Evolutionary conservation across 805 yeast genomes (phyloP).

Genomic region (Teunomyces aglyptinius): DNA sequence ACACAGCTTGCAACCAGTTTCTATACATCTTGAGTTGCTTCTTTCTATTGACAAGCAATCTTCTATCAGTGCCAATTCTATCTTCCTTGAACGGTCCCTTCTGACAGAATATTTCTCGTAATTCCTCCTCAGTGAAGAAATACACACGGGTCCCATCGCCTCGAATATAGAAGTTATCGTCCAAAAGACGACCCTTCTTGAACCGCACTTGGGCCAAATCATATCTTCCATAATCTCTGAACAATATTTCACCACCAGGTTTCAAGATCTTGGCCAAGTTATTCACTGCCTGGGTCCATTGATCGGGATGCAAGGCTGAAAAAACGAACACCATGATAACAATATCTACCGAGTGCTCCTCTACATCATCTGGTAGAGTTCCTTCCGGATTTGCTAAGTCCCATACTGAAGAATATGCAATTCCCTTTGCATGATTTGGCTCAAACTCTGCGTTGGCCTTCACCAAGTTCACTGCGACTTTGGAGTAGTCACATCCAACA

Average conservation of each 20-base stretch:
- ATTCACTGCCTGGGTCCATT: constrained; percentile 79
- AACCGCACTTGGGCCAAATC: constrained; percentile 94
- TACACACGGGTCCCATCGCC: constrained; percentile 98
- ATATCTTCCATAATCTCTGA: constrained; percentile 93
- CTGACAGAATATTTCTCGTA: constrained; percentile 61
- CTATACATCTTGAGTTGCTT: constrained; percentile 93
- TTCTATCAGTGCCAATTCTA: constrained; percentile 83
- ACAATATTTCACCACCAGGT: constrained; percentile 88
- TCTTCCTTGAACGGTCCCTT: constrained; percentile 58
- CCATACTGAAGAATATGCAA: constrained; percentile 89
- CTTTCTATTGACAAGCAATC: constrained; percentile 88
- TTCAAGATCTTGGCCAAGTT: constrained; percentile 73
- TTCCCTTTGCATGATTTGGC: constrained; percentile 41
- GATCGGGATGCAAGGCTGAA: constrained; percentile 86
- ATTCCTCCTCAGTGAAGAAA: constrained; percentile 93
- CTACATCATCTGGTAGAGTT: constrained; percentile 78
- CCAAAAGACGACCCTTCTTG: constrained; percentile 81
- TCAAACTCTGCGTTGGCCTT: constrained; percentile 60
- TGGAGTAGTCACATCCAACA: constrained; percentile 86
- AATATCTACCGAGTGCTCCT: constrained; percentile 79
- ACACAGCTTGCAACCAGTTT: constrained; percentile 94
- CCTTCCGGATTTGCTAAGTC: constrained; percentile 81
- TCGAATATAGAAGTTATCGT: constrained; percentile 91
- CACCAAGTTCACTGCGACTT: constrained; percentile 86
- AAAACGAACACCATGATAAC: constrained; percentile 95